Evolutionary conservation across 306 rosid species (phyloP).

Genomic region (Medicago ruthenica): DNA sequence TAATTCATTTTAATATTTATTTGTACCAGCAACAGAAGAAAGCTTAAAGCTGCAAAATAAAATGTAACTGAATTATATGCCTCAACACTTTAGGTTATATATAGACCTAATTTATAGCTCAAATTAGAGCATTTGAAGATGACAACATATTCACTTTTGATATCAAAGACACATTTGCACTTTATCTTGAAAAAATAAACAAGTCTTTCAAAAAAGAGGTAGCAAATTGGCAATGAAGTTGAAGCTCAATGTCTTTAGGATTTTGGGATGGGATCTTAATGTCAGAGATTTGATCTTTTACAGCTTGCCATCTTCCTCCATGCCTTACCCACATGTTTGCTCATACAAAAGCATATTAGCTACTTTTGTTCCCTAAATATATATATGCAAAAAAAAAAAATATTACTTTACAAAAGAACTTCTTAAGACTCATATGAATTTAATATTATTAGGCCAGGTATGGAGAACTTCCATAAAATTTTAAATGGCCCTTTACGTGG

Average conservation of each 20-base stretch:
- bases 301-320: conserved; percentile 31
- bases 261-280: conserved; percentile 27
- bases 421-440: conserved; percentile 31
- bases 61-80: conserved; percentile 38
- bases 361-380: conserved; percentile 26
- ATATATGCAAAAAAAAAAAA: too few relatives aligned
- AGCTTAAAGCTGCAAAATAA: conserved; percentile 45
- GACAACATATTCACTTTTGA: conserved; percentile 40
- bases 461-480: not conserved
- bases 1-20: conserved; percentile 31
- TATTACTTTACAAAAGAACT: not conserved
- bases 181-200: conserved; percentile 40
- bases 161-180: conserved; percentile 39
- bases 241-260: conserved; percentile 16
- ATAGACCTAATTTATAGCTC: conserved; percentile 15
- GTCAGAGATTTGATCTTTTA: conserved; percentile 22
- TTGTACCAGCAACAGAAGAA: conserved; percentile 28
- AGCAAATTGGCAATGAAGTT: conserved; percentile 24
- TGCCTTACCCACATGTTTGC: conserved; percentile 16
- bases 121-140: not conserved
- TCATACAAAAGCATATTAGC: conserved; percentile 4
- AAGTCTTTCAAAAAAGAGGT: conserved; percentile 27
- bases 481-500: conserved; percentile 24
- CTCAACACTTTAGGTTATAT: conserved; percentile 45
- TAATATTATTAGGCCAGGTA: not conserved